These are phyloP conservation scores for Cupressus sempervirens DNA, from an alignment of 75 land plant genomes.

Conservation along the genomic window DNA sequence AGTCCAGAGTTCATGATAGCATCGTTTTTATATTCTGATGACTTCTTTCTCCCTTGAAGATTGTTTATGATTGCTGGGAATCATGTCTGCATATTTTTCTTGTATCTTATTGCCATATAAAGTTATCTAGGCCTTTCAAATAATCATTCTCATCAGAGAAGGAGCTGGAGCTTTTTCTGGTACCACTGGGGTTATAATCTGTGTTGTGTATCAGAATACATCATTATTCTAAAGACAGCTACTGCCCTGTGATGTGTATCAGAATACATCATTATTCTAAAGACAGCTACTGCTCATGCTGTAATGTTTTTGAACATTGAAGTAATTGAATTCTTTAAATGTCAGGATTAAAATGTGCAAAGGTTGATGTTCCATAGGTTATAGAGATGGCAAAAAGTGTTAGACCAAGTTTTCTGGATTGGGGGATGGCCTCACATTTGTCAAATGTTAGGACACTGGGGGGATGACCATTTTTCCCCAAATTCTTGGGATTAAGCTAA, in stretches of 20 bases:
- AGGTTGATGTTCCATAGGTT: neutral
- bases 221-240: neutral
- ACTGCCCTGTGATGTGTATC: neutral
- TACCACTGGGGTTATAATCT: neutral
- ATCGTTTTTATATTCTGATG: conserved; percentile 72
- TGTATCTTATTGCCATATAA: neutral
- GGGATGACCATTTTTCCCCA: no score
- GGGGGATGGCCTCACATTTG: no score
- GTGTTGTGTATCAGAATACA: neutral
- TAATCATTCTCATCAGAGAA: neutral
- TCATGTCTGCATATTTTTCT: neutral
- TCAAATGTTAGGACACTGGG: no score
- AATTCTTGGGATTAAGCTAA: no score
- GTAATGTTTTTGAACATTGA: neutral
- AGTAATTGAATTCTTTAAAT: neutral
- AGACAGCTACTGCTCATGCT: neutral
- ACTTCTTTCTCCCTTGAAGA: neutral
- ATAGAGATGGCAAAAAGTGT: neutral
- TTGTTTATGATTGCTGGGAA: conserved; percentile 7
- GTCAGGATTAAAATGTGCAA: neutral
- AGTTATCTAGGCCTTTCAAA: neutral
- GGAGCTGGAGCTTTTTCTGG: neutral
- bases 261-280: neutral
- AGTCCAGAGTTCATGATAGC: conserved; percentile 80
- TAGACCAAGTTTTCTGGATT: no score